phyloP scores from a whole-genome alignment of 108 stramenopile species.

The Skeletonema menzelii region DNA sequence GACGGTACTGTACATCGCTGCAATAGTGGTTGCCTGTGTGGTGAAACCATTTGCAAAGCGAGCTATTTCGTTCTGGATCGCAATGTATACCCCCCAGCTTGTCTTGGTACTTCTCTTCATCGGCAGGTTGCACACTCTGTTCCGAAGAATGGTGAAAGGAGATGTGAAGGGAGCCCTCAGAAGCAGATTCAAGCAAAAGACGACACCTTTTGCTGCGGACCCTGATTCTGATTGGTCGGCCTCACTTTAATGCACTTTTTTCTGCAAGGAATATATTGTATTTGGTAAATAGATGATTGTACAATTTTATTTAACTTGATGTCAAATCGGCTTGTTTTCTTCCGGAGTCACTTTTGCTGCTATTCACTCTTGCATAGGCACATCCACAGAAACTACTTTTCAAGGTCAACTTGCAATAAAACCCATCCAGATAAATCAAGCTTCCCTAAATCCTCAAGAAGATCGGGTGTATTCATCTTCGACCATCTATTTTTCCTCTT shows the following conservation, averaged over 20 bases:
- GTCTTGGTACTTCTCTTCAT: not conserved
- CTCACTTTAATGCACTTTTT: too few species aligned
- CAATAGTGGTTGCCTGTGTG: not conserved
- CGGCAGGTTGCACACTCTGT: not conserved
- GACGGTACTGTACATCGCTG: not conserved
- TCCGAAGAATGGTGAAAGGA: not conserved
- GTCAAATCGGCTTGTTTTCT: too few species aligned
- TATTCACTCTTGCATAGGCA: not conserved
- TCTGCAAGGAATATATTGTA: too few species aligned
- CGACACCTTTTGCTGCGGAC: too few species aligned
- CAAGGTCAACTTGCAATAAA: slow-evolving; percentile 12
- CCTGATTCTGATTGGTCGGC: too few species aligned
- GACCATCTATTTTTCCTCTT: slow-evolving; percentile 19
- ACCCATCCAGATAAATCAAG: slow-evolving; percentile 19
- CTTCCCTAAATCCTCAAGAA: slow-evolving; percentile 30
- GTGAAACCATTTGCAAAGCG: not conserved
- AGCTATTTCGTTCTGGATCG: slow-evolving; percentile 3
- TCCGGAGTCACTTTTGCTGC: too few species aligned
- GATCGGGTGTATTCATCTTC: slow-evolving; percentile 12
- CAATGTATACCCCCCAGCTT: slow-evolving; percentile 3
- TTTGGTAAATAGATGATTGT: too few species aligned
- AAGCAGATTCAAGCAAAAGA: too few species aligned
- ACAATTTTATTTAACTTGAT: too few species aligned
- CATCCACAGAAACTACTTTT: not conserved
- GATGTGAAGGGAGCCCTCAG: not conserved